phyloP scores from a whole-genome alignment of 2,329 filamentous ascomycete genomes.

The Sporothrix variecibatus region DNA sequence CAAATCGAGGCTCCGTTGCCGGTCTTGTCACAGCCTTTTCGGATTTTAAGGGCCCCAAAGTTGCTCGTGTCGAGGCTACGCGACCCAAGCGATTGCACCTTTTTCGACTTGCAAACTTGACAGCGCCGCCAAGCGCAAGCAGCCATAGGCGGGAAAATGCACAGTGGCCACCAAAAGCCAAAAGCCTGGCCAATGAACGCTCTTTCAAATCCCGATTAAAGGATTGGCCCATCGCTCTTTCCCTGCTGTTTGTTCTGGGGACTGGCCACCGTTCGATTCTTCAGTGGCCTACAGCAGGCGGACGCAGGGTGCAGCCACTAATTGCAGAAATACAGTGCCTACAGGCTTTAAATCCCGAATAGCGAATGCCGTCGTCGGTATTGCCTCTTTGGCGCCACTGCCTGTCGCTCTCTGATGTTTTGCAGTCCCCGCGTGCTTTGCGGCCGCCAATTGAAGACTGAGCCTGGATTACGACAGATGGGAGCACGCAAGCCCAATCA shows the following conservation, averaged over 20 bases:
- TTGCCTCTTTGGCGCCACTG: not conserved
- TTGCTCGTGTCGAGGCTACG: slow-evolving; percentile 12
- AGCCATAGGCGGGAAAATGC: slow-evolving; percentile 2
- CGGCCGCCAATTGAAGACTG: not conserved
- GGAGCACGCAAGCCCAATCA: not conserved
- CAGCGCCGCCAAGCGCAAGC: slow-evolving; percentile 11
- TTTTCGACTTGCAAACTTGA: slow-evolving; percentile 12
- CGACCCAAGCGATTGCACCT: not conserved
- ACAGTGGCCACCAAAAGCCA: not conserved
- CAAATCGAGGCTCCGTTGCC: not conserved
- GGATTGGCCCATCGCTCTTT: slow-evolving; percentile 8
- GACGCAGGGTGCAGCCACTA: not conserved
- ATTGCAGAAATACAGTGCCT: not conserved
- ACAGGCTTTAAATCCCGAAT: slow-evolving; percentile 23
- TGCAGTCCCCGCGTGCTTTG: slow-evolving; percentile 11
- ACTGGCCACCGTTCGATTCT: not conserved
- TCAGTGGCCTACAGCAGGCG: not conserved
- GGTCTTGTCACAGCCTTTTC: not conserved
- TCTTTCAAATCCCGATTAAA: slow-evolving; percentile 19
- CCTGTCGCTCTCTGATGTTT: not conserved
- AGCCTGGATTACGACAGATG: not conserved
- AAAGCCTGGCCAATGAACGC: not conserved
- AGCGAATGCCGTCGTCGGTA: slow-evolving; percentile 22
- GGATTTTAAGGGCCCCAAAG: not conserved
- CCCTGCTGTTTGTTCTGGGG: not conserved